Base-by-base conservation (phyloP, 352 stramenopile genomes). In the Globisporangium rhizosaccharum region DNA sequence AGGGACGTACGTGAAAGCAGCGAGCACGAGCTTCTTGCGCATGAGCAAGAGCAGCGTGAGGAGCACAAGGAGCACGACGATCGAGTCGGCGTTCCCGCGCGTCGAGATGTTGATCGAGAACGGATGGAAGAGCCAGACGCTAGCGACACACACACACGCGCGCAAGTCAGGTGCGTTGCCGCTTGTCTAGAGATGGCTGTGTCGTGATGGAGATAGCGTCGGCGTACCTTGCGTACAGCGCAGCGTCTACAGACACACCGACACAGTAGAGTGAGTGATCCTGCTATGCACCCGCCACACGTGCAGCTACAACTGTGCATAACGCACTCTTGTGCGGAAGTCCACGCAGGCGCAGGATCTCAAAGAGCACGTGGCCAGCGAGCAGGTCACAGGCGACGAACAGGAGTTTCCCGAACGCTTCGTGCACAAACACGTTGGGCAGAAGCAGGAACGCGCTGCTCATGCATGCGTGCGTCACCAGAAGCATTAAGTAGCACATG, bases 61-160 rank as follows among this genome's bases (percentile, higher is more conserved):
- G 55, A 99, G 72, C 53, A 99, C 94, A 23, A 99, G 75, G 45
- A 96, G 65, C 51, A 90, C 88, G 55, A 97, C 90, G 53, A 99
- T 84, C 46, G 90, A 93, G 71, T 99, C 97, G 12, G 96, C 88
- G 57, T 97, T 99, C 48, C 97, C 97, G 41, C 97, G 82, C n/a
- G 97, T 99, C 57, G 96, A 99, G 67, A 99, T 99, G 59, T 99
- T 99, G 52, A 99, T 94, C 18, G 96, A 95, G 56, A 99, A 90
- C 18, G 97, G 97, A 67, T 99, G 98, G 59, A 98, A 99, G 18
- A 99, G 70, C 96, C 97, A 99, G 25, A 98, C 66, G 46, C 79
- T 86, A 39, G 58, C 20, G 7, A 15, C 7, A 6, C 8, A 59
- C 1, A 4, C 11, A 57, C 11, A 28, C 26, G 44, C 17, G 14